Conservation (phyloP, 305 asterid genomes). For the Solanum hybrid region DNA sequence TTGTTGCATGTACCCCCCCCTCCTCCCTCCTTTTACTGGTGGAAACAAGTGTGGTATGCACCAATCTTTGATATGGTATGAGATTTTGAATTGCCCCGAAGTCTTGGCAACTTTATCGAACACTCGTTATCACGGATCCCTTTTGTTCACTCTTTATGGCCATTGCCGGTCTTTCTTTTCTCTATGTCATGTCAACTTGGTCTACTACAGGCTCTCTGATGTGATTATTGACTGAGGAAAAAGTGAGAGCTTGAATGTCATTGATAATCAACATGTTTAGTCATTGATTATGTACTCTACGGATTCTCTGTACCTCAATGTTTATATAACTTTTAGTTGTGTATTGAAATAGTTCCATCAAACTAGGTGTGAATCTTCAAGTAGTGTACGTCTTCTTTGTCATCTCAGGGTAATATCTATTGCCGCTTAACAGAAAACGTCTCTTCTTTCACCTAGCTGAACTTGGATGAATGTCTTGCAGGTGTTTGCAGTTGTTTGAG, state of each 20-base stretch:
- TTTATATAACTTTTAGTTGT: neutral
- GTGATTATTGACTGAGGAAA: neutral
- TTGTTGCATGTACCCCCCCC: neutral
- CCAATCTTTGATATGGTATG: neutral
- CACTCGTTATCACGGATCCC: neutral
- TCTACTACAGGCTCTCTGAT: neutral
- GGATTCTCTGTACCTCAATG: neutral
- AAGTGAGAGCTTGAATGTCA: neutral
- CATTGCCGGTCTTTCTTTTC: neutral
- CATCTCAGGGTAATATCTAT: neutral
- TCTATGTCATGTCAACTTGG: neutral
- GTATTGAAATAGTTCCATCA: neutral
- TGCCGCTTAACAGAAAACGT: neutral
- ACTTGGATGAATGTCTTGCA: neutral
- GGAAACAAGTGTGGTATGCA: neutral
- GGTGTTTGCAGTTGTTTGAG: neutral
- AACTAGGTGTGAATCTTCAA: neutral
- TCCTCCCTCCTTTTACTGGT: neutral
- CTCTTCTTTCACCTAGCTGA: conserved; percentile 1
- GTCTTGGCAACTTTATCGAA: neutral
- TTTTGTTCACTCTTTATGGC: neutral
- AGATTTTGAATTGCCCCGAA: neutral
- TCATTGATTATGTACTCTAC: neutral
- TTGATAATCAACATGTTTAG: neutral
- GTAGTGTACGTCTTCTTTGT: neutral